Percentiles rank a stretch among this genome's conserved stretches.
These are phyloP conservation scores for Reticulascus tulasneorum DNA, from an alignment of 2,329 filamentous ascomycete species.

Conservation along the genomic window DNA sequence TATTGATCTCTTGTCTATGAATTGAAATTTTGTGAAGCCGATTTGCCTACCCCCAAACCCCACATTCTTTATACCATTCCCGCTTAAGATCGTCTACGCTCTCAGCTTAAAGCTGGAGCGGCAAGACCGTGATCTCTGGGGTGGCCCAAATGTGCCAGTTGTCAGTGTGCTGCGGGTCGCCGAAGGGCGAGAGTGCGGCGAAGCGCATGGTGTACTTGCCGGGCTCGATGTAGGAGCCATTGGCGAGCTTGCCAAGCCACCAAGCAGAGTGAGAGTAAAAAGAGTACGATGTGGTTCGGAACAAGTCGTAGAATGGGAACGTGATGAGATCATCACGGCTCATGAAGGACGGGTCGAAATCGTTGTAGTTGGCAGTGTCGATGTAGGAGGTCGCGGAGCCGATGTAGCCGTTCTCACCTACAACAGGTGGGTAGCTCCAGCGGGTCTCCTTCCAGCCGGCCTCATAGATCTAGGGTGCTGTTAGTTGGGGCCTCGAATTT, in stretches of 20 bases:
- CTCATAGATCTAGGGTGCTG: background rate
- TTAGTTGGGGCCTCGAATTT: background rate
- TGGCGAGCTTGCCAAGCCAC: slow-evolving; percentile 39
- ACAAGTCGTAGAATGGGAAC: slow-evolving; percentile 5
- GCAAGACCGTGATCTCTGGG: slow-evolving; percentile 9
- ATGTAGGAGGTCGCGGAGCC: slow-evolving; percentile 1
- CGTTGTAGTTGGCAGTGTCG: slow-evolving; percentile 1
- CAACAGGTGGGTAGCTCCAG: slow-evolving; percentile 4
- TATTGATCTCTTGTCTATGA: too few species aligned
- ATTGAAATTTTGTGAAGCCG: too few species aligned
- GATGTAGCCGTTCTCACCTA: slow-evolving; percentile 4
- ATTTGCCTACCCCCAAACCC: too few species aligned
- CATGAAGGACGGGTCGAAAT: slow-evolving; percentile 4
- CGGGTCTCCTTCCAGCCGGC: slow-evolving; percentile 1
- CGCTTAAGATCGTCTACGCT: too few species aligned
- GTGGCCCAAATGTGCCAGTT: slow-evolving; percentile 18
- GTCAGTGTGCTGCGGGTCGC: slow-evolving; percentile 14
- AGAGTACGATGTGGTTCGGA: slow-evolving; percentile 18
- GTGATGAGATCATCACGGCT: background rate
- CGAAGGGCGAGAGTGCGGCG: slow-evolving; percentile 15
- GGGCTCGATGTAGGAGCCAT: slow-evolving; percentile 34
- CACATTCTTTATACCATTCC: too few species aligned
- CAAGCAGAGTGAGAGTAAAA: slow-evolving; percentile 24
- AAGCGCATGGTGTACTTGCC: slow-evolving; percentile 31
- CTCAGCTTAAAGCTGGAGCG: background rate